Conservation (phyloP, 306 rosid species). For the Quercus suber region DNA sequence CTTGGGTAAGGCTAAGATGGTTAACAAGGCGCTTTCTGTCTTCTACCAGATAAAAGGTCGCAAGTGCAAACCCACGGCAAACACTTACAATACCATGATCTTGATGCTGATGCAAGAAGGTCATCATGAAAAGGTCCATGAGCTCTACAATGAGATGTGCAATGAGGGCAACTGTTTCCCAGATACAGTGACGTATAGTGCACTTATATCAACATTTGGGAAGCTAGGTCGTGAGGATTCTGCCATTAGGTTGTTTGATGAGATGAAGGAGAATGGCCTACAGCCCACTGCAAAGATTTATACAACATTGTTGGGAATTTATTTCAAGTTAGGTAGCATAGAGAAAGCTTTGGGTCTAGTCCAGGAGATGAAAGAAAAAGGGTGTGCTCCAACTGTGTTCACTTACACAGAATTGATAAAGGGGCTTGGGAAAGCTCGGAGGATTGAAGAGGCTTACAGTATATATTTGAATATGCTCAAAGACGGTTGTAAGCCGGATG, state of each 20-base stretch:
- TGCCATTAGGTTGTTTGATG: slow-evolving; percentile 70
- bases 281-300: slow-evolving; percentile 78
- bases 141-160: slow-evolving; percentile 89
- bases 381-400: slow-evolving; percentile 70
- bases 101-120: slow-evolving; percentile 87
- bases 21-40: slow-evolving; percentile 67
- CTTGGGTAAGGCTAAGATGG: slow-evolving; percentile 85
- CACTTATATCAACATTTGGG: slow-evolving; percentile 64
- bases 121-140: slow-evolving; percentile 77
- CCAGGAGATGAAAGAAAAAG: slow-evolving; percentile 64
- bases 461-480: slow-evolving; percentile 54
- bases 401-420: slow-evolving; percentile 82
- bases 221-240: slow-evolving; percentile 68
- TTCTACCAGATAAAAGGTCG: slow-evolving; percentile 79
- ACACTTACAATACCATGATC: slow-evolving; percentile 70
- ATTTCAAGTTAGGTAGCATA: slow-evolving; percentile 63
- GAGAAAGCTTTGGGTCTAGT: slow-evolving; percentile 63
- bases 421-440: slow-evolving; percentile 84
- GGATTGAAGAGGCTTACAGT: slow-evolving; percentile 66
- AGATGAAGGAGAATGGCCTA: slow-evolving; percentile 87
- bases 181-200: slow-evolving; percentile 77
- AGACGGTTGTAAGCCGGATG: slow-evolving; percentile 79
- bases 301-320: slow-evolving; percentile 60
- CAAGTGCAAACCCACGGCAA: slow-evolving; percentile 64
- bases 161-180: slow-evolving; percentile 68